Evolutionary conservation across 2,329 filamentous ascomycete species (phyloP).

Genomic region (Sordariomycetes sp.): DNA sequence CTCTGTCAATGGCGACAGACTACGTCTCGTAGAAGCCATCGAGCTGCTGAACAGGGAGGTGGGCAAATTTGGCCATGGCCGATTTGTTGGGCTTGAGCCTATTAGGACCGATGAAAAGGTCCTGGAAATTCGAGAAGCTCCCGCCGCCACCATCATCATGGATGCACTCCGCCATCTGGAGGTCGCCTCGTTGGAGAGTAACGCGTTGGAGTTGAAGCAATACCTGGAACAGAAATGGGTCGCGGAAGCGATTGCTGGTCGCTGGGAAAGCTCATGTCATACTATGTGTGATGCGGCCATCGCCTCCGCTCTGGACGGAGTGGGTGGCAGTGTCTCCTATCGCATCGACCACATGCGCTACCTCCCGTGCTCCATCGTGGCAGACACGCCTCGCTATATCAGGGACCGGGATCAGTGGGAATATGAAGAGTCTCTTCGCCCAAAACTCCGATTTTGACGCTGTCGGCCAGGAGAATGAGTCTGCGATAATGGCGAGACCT

Average conservation of each 20-base stretch:
- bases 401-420: constrained; percentile 3
- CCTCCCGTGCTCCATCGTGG: constrained; percentile 4
- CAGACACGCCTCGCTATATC: constrained; percentile 2
- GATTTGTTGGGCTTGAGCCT: constrained; percentile 4
- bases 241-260: constrained; percentile 2
- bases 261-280: constrained; percentile 4
- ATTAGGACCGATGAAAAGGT: constrained; percentile 3
- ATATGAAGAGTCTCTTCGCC: constrained; percentile 2
- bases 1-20: constrained; percentile 2
- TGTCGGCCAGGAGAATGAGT: not conserved
- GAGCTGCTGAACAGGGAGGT: constrained; percentile 4
- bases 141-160: constrained; percentile 5
- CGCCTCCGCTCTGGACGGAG: constrained; percentile 1
- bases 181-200: constrained; percentile 3
- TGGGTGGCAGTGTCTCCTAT: constrained; percentile 3
- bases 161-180: constrained; percentile 4
- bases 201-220: constrained; percentile 5
- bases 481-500: not conserved
- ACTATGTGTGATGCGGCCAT: constrained; percentile 5
- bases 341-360: constrained; percentile 3
- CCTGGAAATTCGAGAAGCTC: constrained; percentile 4
- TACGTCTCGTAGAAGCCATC: constrained; percentile 2
- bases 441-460: constrained; percentile 1
- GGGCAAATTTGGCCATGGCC: constrained; percentile 4
- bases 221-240: constrained; percentile 4